These are phyloP conservation scores for Escovopsis sp. DNA, from an alignment of 2,329 filamentous ascomycete species.

Conservation along the genomic window DNA sequence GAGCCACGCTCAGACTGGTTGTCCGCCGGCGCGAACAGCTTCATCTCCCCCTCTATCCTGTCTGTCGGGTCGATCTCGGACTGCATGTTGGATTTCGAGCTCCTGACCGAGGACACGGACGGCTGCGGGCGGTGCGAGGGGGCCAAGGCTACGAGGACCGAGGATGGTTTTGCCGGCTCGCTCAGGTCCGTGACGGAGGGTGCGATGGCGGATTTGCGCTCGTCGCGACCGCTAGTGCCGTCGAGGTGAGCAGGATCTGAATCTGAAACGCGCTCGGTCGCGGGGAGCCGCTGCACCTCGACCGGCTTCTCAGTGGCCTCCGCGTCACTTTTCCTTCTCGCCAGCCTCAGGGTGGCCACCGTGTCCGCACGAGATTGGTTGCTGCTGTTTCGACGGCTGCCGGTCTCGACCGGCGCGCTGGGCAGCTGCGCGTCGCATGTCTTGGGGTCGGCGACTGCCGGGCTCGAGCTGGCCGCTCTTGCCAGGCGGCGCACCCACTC, in stretches of 20 bases:
- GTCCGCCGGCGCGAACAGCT: conserved; percentile 39
- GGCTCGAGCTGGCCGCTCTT: conserved; percentile 31
- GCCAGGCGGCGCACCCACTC: conserved; percentile 36
- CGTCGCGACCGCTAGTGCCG: no score
- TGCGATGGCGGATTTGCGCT: conserved; percentile 26
- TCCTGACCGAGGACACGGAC: conserved; percentile 27
- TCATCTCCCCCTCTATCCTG: conserved; percentile 41
- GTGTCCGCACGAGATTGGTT: no score
- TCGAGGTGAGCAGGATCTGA: conserved; percentile 8
- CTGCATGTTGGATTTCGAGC: conserved; percentile 33
- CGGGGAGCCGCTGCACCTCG: no score
- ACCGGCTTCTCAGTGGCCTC: no score
- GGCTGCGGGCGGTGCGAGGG: conserved; percentile 26
- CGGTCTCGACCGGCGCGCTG: no score
- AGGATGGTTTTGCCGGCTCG: no score
- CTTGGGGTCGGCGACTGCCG: conserved; percentile 17
- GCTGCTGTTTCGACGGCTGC: no score
- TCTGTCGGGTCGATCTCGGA: conserved; percentile 41
- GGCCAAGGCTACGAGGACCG: not conserved
- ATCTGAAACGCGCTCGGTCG: conserved; percentile 1
- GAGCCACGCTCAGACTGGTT: conserved; percentile 43
- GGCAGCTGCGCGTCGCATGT: conserved; percentile 2
- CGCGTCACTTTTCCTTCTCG: no score
- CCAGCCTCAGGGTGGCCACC: no score
- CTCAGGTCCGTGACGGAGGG: conserved; percentile 21